phyloP scores from a whole-genome alignment of 208 protist species.

The Eutreptiella sp. region DNA sequence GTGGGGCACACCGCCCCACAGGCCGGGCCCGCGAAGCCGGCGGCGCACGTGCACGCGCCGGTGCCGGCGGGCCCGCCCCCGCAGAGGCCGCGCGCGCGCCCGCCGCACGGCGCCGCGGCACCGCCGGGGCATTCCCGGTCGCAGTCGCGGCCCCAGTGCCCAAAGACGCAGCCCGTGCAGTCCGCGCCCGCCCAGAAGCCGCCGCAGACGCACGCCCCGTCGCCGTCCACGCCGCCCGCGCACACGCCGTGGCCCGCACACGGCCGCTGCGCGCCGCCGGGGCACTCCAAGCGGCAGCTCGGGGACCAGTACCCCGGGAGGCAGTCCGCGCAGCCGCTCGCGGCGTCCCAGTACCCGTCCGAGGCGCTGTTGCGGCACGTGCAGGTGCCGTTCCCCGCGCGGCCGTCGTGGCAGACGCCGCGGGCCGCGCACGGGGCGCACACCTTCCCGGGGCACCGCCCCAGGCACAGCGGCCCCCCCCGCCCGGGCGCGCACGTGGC shows the following conservation, averaged over 20 bases:
- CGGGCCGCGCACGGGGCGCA: neutral
- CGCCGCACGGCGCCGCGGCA: too few species aligned
- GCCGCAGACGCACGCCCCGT: constrained; percentile 11
- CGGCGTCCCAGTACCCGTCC: constrained; percentile 18
- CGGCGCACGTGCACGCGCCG: constrained; percentile 5
- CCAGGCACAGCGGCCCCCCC: too few species aligned
- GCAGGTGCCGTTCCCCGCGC: constrained; percentile 11
- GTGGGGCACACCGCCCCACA: too few species aligned
- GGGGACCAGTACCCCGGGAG: constrained; percentile 13
- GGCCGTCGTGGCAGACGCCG: constrained; percentile 19
- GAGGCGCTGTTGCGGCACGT: constrained; percentile 20
- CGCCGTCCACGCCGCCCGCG: neutral
- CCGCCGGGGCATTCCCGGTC: neutral
- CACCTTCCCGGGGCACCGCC: too few species aligned
- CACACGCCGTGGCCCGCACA: constrained; percentile 25
- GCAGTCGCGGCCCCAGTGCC: constrained; percentile 20
- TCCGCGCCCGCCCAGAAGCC: neutral
- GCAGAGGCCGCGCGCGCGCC: too few species aligned
- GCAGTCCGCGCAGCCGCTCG: constrained; percentile 18
- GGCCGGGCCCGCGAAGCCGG: constrained; percentile 12
- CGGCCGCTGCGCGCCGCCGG: constrained; percentile 13
- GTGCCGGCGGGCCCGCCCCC: too few species aligned
- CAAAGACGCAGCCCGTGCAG: neutral
- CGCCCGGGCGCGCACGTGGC: too few species aligned
- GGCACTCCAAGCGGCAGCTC: constrained; percentile 19